Conservation (phyloP, 2,329 filamentous ascomycete genomes). For the Metarhizium brunneum region DNA sequence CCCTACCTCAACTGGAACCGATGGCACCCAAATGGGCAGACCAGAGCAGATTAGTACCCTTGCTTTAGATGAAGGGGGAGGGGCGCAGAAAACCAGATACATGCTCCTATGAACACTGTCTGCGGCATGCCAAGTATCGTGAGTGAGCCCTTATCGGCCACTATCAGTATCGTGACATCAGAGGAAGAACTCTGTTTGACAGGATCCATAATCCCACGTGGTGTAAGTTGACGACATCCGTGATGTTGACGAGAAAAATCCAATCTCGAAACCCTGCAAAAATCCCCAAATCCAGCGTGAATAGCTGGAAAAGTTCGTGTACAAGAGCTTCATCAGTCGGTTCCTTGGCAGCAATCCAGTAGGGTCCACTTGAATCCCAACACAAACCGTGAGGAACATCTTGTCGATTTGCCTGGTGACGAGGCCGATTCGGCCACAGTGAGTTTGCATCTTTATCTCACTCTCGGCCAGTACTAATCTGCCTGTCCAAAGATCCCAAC, state of each 20-base stretch:
- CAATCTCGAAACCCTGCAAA: not conserved
- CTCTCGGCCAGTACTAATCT: not conserved
- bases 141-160: not conserved
- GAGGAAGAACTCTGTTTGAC: not conserved
- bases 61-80: not conserved
- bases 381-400: not conserved
- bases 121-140: not conserved
- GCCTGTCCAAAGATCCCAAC: not conserved
- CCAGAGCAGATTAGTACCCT: not conserved
- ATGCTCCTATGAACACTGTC: not conserved
- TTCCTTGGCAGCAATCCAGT: not conserved
- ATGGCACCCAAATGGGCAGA: conserved; percentile 2
- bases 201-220: not conserved
- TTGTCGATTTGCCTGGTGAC: not conserved
- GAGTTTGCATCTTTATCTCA: not conserved
- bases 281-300: not conserved
- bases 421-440: not conserved
- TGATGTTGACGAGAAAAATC: not conserved
- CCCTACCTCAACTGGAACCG: conserved; percentile 2
- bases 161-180: not conserved
- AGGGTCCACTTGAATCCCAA: not conserved
- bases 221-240: not conserved
- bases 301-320: not conserved
- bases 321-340: not conserved
- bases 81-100: not conserved